phyloP scores from a whole-genome alignment of 352 stramenopile species.

The Aphanomyces invadans region DNA sequence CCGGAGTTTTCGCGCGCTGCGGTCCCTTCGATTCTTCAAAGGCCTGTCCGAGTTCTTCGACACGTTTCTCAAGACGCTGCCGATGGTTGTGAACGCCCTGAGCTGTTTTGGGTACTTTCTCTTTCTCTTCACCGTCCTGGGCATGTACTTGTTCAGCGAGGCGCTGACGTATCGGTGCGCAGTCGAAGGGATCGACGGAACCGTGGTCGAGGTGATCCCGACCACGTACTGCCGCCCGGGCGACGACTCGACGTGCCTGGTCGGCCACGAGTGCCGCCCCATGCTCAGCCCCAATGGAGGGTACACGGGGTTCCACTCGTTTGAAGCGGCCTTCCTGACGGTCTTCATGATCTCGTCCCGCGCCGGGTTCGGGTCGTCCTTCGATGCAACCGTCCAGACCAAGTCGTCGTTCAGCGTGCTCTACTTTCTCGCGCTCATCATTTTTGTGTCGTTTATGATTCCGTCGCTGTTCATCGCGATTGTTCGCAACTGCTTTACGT shows the following conservation, averaged over 20 bases:
- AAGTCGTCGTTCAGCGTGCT: constrained; percentile 67
- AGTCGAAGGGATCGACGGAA: constrained; percentile 15
- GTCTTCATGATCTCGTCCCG: constrained; percentile 72
- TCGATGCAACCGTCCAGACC: constrained; percentile 63
- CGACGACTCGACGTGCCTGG: constrained; percentile 6
- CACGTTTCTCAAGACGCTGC: constrained; percentile 59
- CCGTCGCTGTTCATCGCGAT: constrained; percentile 74
- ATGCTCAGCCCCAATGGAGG: constrained; percentile 60
- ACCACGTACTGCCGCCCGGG: constrained; percentile 43
- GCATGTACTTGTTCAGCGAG: constrained; percentile 83
- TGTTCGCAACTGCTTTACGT: constrained; percentile 70
- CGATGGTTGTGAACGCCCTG: constrained; percentile 62
- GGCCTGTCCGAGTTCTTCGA: constrained; percentile 73
- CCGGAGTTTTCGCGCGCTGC: constrained; percentile 59
- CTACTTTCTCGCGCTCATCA: constrained; percentile 72
- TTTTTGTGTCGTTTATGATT: constrained; percentile 84
- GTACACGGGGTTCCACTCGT: constrained; percentile 77
- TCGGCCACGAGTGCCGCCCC: constrained; percentile 42
- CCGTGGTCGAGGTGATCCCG: constrained; percentile 33
- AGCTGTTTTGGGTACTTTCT: constrained; percentile 82
- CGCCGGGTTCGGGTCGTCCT: constrained; percentile 62
- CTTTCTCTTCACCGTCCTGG: constrained; percentile 76
- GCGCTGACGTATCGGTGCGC: constrained; percentile 69
- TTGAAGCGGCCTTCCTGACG: constrained; percentile 72
- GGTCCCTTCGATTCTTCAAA: constrained; percentile 64